Conservation (phyloP, 164 flowering plant genomes). For the Platanus orientalis region DNA sequence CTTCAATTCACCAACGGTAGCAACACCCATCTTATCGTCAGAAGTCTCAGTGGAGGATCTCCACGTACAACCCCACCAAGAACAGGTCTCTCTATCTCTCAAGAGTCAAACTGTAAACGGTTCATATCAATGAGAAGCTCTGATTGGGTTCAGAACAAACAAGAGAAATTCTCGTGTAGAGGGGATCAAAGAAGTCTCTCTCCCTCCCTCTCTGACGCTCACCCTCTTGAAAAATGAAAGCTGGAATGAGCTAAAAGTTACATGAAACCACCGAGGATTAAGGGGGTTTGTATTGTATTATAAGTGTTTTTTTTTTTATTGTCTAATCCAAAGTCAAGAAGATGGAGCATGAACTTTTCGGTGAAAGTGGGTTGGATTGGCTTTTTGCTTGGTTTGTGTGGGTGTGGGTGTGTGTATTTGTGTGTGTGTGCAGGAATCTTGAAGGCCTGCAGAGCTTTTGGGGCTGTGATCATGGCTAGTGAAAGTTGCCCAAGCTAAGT, state of each 20-base stretch:
- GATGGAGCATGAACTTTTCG: conserved; percentile 58
- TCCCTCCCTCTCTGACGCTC: conserved; percentile 12
- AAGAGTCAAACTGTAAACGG: background rate
- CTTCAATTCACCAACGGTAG: conserved; percentile 69
- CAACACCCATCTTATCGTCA: conserved; percentile 58
- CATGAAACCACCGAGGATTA: too few relatives aligned
- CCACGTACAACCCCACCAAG: background rate
- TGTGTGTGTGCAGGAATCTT: conserved; percentile 52
- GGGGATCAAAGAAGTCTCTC: too few relatives aligned
- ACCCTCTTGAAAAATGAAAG: conserved; percentile 9
- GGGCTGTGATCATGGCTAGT: conserved; percentile 34
- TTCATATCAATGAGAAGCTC: background rate
- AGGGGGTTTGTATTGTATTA: too few relatives aligned
- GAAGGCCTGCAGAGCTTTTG: conserved; percentile 58
- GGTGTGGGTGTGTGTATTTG: too few relatives aligned
- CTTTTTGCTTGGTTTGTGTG: conserved; percentile 26
- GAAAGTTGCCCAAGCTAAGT: conserved; percentile 33
- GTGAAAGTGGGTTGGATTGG: conserved; percentile 41
- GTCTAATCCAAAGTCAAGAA: conserved; percentile 38
- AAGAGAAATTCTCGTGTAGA: background rate
- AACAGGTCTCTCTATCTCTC: conserved; percentile 1
- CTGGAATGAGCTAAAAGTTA: conserved; percentile 23
- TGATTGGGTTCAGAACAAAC: too few relatives aligned
- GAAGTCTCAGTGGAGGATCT: background rate
- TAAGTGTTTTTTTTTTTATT: too few relatives aligned